phyloP scores from a whole-genome alignment of 2,329 filamentous ascomycete genomes.

The Aspergillus fijiensis region DNA sequence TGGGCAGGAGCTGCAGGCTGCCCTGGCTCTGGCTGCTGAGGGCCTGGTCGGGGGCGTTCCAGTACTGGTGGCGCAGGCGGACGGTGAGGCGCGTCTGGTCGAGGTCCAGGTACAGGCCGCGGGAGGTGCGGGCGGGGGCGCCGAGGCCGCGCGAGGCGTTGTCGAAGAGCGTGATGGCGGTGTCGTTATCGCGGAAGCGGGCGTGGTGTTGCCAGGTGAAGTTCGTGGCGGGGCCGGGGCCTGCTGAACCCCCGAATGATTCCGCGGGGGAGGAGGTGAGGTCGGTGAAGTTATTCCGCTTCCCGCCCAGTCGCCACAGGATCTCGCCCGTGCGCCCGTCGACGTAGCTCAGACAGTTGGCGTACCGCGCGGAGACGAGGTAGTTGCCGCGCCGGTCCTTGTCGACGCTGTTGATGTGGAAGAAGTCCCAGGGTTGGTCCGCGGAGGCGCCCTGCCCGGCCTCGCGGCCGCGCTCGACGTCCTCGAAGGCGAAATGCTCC shows the following conservation, averaged over 20 bases:
- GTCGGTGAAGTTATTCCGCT: slow-evolving; percentile 44
- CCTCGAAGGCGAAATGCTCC: slow-evolving; percentile 41
- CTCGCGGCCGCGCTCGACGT: slow-evolving; percentile 23
- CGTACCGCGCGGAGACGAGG: slow-evolving; percentile 44
- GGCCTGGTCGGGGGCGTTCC: slow-evolving; percentile 31
- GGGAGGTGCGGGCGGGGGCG: slow-evolving; percentile 30
- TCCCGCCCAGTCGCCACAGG: slow-evolving; percentile 55
- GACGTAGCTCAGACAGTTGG: slow-evolving; percentile 41
- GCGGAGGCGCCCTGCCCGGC: slow-evolving; percentile 16
- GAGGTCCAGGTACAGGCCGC: slow-evolving; percentile 48
- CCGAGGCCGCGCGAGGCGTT: slow-evolving; percentile 34
- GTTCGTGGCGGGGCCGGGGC: slow-evolving; percentile 45
- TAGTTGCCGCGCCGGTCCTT: slow-evolving; percentile 50
- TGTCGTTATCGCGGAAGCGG: slow-evolving; percentile 38
- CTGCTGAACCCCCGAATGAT: no score
- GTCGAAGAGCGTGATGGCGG: slow-evolving; percentile 43
- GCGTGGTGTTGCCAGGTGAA: slow-evolving; percentile 57
- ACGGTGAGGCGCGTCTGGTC: slow-evolving; percentile 47
- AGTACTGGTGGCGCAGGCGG: slow-evolving; percentile 41
- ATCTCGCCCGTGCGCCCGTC: slow-evolving; percentile 47
- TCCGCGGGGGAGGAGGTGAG: slow-evolving; percentile 38
- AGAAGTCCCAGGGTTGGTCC: slow-evolving; percentile 51
- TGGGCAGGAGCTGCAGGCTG: slow-evolving; percentile 44
- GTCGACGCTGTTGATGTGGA: slow-evolving; percentile 57
- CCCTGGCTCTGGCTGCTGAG: slow-evolving; percentile 47